phyloP scores from a whole-genome alignment of 2,329 filamentous ascomycete species.

The Tolypocladium amazonense region DNA sequence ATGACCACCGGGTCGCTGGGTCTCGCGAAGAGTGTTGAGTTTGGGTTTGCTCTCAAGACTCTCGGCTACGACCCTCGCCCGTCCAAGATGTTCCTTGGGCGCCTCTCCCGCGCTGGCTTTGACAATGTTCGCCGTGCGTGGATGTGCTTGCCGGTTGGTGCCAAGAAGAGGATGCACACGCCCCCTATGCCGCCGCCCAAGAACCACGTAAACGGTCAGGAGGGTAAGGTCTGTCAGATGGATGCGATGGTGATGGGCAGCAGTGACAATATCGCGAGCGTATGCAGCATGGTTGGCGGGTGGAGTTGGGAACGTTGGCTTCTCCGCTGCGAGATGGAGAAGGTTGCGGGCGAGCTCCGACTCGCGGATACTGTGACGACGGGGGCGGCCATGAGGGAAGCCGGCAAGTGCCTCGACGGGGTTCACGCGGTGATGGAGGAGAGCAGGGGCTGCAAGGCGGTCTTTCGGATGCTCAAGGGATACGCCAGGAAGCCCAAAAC shows the following conservation, averaged over 20 bases:
- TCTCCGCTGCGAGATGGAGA: slow-evolving; percentile 77
- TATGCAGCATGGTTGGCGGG: slow-evolving; percentile 73
- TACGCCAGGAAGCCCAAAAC: slow-evolving; percentile 50
- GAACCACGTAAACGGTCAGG: slow-evolving; percentile 26
- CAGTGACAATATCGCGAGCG: slow-evolving; percentile 59
- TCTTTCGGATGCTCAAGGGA: slow-evolving; percentile 51
- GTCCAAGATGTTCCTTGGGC: slow-evolving; percentile 68
- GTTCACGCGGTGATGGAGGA: slow-evolving; percentile 54
- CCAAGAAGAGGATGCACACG: slow-evolving; percentile 22
- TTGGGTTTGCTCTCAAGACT: slow-evolving; percentile 79
- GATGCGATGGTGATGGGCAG: slow-evolving; percentile 56
- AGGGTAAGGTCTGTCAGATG: slow-evolving; percentile 37
- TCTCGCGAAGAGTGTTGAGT: slow-evolving; percentile 79
- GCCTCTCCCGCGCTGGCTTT: slow-evolving; percentile 68
- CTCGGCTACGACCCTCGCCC: slow-evolving; percentile 82
- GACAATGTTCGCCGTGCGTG: slow-evolving; percentile 72
- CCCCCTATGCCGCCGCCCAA: slow-evolving; percentile 18
- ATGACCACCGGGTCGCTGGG: slow-evolving; percentile 72
- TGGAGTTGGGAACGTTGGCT: slow-evolving; percentile 98
- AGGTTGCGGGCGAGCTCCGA: slow-evolving; percentile 53
- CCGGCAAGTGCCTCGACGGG: slow-evolving; percentile 48
- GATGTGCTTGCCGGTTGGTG: slow-evolving; percentile 79
- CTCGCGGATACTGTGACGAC: slow-evolving; percentile 42
- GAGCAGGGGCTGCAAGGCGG: slow-evolving; percentile 46
- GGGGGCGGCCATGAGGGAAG: slow-evolving; percentile 40